Conservation (phyloP, 1,284 basidiomycete genomes). For the Omphalotus olearius region DNA sequence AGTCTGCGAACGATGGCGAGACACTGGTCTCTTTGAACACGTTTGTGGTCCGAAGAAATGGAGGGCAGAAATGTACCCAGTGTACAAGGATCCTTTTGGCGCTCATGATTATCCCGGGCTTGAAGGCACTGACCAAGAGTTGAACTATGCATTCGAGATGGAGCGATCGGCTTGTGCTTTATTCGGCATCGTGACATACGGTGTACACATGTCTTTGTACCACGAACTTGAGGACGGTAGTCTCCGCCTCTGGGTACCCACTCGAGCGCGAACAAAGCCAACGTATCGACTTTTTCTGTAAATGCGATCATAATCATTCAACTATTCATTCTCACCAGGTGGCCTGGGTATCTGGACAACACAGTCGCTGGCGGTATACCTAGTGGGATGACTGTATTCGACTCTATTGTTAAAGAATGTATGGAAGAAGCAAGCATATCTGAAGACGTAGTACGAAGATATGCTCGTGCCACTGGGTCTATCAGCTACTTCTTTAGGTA, state of each 20-base stretch:
- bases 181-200: constrained; percentile 89
- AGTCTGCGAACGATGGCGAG: constrained; percentile 68
- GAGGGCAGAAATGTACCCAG: constrained; percentile 80
- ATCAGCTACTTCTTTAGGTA: constrained; percentile 71
- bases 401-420: constrained; percentile 87
- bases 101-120: constrained; percentile 36
- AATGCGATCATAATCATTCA: not conserved
- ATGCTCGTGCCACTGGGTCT: constrained; percentile 57
- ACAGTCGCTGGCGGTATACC: constrained; percentile 77
- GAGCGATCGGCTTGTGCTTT: constrained; percentile 87
- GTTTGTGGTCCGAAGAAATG: constrained; percentile 75
- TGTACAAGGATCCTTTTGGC: constrained; percentile 74
- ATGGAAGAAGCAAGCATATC: constrained; percentile 87
- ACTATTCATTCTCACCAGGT: constrained; percentile 37
- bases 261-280: constrained; percentile 80
- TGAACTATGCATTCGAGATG: constrained; percentile 81
- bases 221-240: constrained; percentile 36
- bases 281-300: constrained; percentile 50
- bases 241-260: constrained; percentile 82
- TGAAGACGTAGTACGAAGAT: constrained; percentile 52
- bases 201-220: constrained; percentile 80
- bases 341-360: constrained; percentile 77
- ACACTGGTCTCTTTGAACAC: constrained; percentile 53
- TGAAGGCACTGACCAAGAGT: constrained; percentile 12
- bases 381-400: constrained; percentile 69